Percentiles rank a stretch among this genome's conserved stretches.
These are phyloP conservation scores for Acanthamoeba castellanii DNA, from an alignment of 208 protist species.

Conservation along the genomic window DNA sequence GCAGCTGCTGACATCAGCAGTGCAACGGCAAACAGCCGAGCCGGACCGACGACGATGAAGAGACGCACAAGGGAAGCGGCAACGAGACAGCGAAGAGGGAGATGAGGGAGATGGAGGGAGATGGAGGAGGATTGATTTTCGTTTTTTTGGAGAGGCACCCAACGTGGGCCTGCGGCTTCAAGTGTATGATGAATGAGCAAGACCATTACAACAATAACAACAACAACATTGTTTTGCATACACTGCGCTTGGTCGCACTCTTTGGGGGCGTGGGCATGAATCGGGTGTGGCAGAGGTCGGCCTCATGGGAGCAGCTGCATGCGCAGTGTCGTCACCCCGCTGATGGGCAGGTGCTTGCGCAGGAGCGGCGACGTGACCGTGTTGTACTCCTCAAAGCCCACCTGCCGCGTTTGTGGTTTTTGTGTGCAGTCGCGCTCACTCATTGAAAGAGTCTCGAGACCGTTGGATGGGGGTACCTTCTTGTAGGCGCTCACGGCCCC, in stretches of 20 bases:
- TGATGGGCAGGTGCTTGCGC: neutral
- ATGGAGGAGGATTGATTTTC: neutral
- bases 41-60: too few species aligned
- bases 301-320: neutral
- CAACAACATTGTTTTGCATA: too few species aligned
- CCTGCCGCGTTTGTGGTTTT: too few species aligned
- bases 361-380: neutral
- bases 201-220: too few species aligned
- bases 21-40: too few species aligned
- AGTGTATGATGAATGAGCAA: neutral
- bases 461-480: neutral
- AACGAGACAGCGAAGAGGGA: neutral
- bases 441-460: too few species aligned
- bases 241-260: too few species aligned
- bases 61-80: too few species aligned
- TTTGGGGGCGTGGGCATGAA: too few species aligned
- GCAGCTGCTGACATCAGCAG: neutral
- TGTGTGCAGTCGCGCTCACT: too few species aligned
- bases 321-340: neutral
- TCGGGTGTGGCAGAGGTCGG: too few species aligned
- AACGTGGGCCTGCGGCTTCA: neutral
- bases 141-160: neutral
- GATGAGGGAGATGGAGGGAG: neutral
- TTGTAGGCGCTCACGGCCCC: neutral
- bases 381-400: constrained; percentile 10